Conservation (phyloP, 805 yeast genomes). For the Yamadazyma philogaea region DNA sequence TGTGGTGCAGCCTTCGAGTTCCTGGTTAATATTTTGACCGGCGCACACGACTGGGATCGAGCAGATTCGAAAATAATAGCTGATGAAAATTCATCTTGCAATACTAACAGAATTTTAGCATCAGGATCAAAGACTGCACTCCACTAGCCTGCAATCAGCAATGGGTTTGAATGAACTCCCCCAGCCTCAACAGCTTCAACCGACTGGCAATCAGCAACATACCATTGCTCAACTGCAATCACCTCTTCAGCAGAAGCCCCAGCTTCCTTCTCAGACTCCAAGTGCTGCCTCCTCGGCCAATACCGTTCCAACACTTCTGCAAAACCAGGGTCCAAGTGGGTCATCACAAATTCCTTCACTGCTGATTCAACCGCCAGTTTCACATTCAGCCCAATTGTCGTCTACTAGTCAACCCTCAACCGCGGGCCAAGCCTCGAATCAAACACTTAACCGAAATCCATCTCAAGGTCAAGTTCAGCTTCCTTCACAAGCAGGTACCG, state of each 20-base stretch:
- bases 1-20: constrained; percentile 3
- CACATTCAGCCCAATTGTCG: constrained; percentile 8
- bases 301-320: constrained; percentile 4
- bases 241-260: constrained; percentile 16
- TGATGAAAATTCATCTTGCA: not conserved
- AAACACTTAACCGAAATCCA: not conserved
- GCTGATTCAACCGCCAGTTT: not conserved
- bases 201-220: not conserved
- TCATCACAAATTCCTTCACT: not conserved
- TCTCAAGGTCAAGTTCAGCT: constrained; percentile 5
- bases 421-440: constrained; percentile 6
- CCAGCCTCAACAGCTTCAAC: constrained; percentile 1
- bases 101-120: constrained; percentile 14
- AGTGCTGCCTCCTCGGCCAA: constrained; percentile 5
- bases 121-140: constrained; percentile 6
- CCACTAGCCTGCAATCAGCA: constrained; percentile 12
- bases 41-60: constrained; percentile 11
- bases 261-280: constrained; percentile 3
- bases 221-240: constrained; percentile 27
- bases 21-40: constrained; percentile 20
- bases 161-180: constrained; percentile 9
- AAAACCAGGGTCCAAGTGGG: not conserved
- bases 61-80: not conserved
- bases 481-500: not conserved
- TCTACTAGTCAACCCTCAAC: constrained; percentile 12